phyloP scores from a whole-genome alignment of 169 alveolate genomes.

The Hepatocystis sp. region DNA sequence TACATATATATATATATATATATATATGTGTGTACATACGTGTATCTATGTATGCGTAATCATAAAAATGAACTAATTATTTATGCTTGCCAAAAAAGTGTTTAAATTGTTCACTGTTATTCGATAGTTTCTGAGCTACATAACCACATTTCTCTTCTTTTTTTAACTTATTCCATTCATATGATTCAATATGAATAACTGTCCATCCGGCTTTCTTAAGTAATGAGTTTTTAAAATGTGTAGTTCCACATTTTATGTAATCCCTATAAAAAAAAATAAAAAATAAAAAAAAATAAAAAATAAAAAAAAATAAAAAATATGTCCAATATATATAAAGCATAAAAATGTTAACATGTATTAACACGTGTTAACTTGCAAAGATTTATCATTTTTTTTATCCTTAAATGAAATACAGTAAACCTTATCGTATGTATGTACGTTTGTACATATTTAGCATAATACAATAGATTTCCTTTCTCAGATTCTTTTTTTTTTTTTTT shows the following conservation, averaged over 20 bases:
- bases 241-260: conserved; percentile 69
- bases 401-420: too few species aligned
- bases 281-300: neutral
- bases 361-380: too few species aligned
- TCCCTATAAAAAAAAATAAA: conserved; percentile 29
- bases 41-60: too few species aligned
- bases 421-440: too few species aligned
- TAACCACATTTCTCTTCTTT: conserved; percentile 24
- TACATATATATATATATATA: neutral
- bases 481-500: too few species aligned
- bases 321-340: neutral
- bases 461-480: too few species aligned
- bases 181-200: conserved; percentile 29
- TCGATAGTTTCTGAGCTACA: conserved; percentile 26
- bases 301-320: neutral
- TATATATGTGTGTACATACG: neutral
- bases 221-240: conserved; percentile 42
- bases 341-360: too few species aligned
- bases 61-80: too few species aligned
- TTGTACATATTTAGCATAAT: too few species aligned
- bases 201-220: conserved; percentile 47
- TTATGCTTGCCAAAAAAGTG: neutral
- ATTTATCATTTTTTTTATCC: too few species aligned
- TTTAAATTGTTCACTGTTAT: conserved; percentile 3
- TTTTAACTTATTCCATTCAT: conserved; percentile 55